Evolutionary conservation across 2,329 filamentous ascomycete species (phyloP), one percentile per base, ranked within the genome.

Genomic region (Lasiodiplodia gonubiensis): DNA sequence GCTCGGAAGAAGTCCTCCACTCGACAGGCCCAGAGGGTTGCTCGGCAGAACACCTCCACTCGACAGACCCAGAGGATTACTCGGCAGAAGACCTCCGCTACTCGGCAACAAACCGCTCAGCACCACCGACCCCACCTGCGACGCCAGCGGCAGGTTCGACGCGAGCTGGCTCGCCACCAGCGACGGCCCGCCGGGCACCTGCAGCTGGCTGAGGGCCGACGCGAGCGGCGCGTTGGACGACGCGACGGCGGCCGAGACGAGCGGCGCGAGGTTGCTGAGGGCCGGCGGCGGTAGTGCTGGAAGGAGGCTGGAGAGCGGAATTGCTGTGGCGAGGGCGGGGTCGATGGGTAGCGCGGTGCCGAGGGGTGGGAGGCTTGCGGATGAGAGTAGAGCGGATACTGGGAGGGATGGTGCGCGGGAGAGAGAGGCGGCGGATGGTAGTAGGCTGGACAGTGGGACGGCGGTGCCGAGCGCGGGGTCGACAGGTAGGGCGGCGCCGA

Each of bases 141-240:
- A 55, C n/a, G 27, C n/a, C 53, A 55, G n/a, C 27, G 53, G 53
- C 14, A 23, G 4, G n/a, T 55, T 55, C 33, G 37, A 42, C 14
- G 23, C 35, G 14, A 59, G 21, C 10, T 59, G 12, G 23, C 35
- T 18, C 12, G 25, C 23, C 21, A 59, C 12, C 2, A n/a, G 16
- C n/a, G 53, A 46, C 0, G 11, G n/a, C 8, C 52, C 25, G 10
- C 16, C 12, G 2, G 35, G 14, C 4, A 4, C 7, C 54, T 42
- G 35, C 35, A 59, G 37, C 54, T 59, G 54, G 37, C 37, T 39
- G 16, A 42, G 12, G 3, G 37, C 35, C n/a, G 54, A 59, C 54
- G 54, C 54, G 14, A 59, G 23, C 5, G 54, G 54, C 2, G 35
- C 35, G 21, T 59, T 59, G 10, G 54, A 27, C 3, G 54, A 46